Evolutionary conservation across 2,329 filamentous ascomycete genomes (phyloP), one percentile per base, ranked within the genome.

Genomic region (Akanthomyces muscarius): DNA sequence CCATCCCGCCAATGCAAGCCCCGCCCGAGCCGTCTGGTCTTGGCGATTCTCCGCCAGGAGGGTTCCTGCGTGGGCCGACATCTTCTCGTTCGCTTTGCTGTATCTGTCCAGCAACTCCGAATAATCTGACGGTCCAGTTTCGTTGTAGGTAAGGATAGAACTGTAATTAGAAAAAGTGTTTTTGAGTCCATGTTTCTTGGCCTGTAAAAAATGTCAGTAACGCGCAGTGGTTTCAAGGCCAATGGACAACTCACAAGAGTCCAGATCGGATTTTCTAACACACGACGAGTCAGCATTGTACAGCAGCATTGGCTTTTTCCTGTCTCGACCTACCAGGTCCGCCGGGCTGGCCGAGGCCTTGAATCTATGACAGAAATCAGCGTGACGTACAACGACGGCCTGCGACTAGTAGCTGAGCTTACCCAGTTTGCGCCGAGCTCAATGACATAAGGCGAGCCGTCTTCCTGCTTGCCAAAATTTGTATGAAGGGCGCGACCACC

Each of bases 341-440:
- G 6, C 72, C 71, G 3, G 66, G 64, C 7, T 65, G 66, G 1
- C 70, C 61, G 45, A 68, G 23, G 68, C 66, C 5, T 71, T 64
- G 63, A 7, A 64, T 61, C 63, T 64, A 30, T 38, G 2, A n/a
- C 6, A 18, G 11, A 48, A 45, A 47, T 61, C 36, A 50, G 42
- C 8, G n/a, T 23, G 16, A 3, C 23, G 21, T 14, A 45, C 10
- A 14, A 42, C n/a, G 44, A 47, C 41, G 16, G 44, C 33, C 45
- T 18, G 41, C n/a, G 18, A 53, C 28, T n/a, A 18, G 4, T 18
- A 5, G 25, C 14, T 48, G 13, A 30, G 38, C 74, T 70, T 0
- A 80, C 71, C 88, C 88, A 90, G 65, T 90, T 90, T 7, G 88
- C 87, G 2, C 88, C 88, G 0, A 88, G 74, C 70, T 90, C 88